Evolutionary conservation across 768 basidiomycete species (phyloP).

Genomic region (Hirschioporus abietinus): DNA sequence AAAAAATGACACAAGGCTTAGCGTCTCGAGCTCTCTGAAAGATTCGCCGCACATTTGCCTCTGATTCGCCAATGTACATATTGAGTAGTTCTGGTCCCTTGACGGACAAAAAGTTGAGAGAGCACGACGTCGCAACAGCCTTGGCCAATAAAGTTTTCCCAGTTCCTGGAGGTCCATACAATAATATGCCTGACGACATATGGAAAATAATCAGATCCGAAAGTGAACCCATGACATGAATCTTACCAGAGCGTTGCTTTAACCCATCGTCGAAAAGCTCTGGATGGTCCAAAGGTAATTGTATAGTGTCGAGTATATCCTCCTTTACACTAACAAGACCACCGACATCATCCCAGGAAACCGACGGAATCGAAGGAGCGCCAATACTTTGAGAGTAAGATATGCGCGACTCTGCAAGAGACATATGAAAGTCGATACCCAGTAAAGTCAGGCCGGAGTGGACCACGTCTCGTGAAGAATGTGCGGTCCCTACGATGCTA

Average conservation of each 20-base stretch:
- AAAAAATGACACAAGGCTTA: conserved; percentile 92
- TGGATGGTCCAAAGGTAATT: conserved; percentile 84
- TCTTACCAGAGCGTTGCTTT: conserved; percentile 89
- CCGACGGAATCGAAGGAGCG: conserved; percentile 93
- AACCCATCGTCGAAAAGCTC: conserved; percentile 86
- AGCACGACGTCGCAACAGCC: conserved; percentile 92
- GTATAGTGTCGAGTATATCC: conserved; percentile 94
- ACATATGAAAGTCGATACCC: conserved; percentile 63
- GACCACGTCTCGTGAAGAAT: conserved; percentile 20
- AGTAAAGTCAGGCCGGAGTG: conserved; percentile 40
- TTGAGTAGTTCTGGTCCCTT: conserved; percentile 95
- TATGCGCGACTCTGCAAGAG: conserved; percentile 64
- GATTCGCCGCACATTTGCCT: conserved; percentile 91
- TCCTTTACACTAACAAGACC: conserved; percentile 82
- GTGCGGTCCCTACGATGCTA: background rate
- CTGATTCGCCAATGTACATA: conserved; percentile 98
- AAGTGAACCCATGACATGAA: background rate
- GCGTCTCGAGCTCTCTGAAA: conserved; percentile 92
- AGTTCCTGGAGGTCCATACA: conserved; percentile 95
- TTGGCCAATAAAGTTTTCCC: conserved; percentile 95
- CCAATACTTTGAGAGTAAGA: conserved; percentile 91
- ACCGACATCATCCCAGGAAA: conserved; percentile 97
- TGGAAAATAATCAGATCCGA: background rate
- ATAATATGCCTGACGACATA: conserved; percentile 61
- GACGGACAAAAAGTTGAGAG: conserved; percentile 94